Percentiles rank a stretch among this genome's conserved stretches.
phyloP scores from a whole-genome alignment of 2,329 filamentous ascomycete species.

The Apiospora rasikravindrae region DNA sequence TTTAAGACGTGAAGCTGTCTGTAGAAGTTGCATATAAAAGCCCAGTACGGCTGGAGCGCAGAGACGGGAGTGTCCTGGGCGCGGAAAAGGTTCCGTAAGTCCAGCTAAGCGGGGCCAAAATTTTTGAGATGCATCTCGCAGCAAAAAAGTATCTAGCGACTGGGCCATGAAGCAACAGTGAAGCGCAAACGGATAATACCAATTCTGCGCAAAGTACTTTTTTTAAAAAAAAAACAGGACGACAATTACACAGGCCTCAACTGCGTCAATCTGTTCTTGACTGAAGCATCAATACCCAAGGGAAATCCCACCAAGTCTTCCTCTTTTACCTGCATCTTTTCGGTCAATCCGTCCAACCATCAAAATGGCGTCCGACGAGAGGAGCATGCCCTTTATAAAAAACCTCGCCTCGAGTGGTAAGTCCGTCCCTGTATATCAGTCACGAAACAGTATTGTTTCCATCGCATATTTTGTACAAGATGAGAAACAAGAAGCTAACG shows the following conservation, averaged over 20 bases:
- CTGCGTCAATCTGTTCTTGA: background rate
- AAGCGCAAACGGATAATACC: background rate
- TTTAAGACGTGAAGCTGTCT: background rate
- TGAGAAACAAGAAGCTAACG: background rate
- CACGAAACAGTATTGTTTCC: no score
- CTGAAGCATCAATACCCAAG: background rate
- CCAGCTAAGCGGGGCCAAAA: slow-evolving; percentile 8
- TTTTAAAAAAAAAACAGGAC: no score
- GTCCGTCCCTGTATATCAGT: slow-evolving; percentile 33
- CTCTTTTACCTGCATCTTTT: background rate
- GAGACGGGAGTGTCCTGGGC: background rate
- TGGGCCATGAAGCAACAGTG: background rate
- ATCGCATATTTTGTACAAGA: no score
- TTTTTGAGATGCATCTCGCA: slow-evolving; percentile 13
- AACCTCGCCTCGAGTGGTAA: slow-evolving; percentile 84
- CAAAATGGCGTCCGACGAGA: slow-evolving; percentile 45
- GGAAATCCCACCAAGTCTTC: no score
- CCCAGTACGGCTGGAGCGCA: background rate
- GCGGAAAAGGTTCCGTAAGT: slow-evolving; percentile 13
- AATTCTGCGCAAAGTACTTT: background rate
- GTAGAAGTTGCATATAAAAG: background rate
- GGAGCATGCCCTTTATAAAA: slow-evolving; percentile 75
- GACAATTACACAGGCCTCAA: background rate
- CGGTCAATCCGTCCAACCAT: background rate
- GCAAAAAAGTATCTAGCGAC: background rate